A percentile compares a stretch with the other conserved stretches of the same genome.
These are phyloP conservation scores for Penicillium odoratum DNA, from an alignment of 495 filamentous ascomycete species.

Conservation along the genomic window DNA sequence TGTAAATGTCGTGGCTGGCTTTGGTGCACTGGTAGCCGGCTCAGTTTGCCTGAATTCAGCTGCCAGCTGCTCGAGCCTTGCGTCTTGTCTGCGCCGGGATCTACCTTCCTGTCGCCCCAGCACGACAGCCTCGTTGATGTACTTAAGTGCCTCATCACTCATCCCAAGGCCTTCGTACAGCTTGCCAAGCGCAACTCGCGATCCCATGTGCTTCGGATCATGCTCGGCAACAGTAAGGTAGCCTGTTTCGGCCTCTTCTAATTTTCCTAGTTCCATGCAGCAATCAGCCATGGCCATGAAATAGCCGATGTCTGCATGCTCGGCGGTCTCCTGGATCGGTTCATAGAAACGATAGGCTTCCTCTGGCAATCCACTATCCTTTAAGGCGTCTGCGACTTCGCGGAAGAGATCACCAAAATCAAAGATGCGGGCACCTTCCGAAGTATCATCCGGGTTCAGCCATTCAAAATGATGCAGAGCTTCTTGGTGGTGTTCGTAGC, in stretches of 20 bases:
- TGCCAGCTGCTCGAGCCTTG: slow-evolving; percentile 44
- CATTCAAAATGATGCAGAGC: slow-evolving; percentile 68
- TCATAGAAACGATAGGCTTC: slow-evolving; percentile 76
- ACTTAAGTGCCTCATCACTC: slow-evolving; percentile 69
- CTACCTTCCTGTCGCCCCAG: slow-evolving; percentile 50
- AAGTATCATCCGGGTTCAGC: slow-evolving; percentile 58
- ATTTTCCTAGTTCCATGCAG: slow-evolving; percentile 60
- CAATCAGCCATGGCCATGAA: slow-evolving; percentile 74
- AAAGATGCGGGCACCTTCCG: slow-evolving; percentile 50
- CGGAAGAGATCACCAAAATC: slow-evolving; percentile 76
- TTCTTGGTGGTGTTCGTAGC: slow-evolving; percentile 62
- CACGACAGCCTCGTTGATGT: slow-evolving; percentile 69
- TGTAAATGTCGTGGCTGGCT: slow-evolving; percentile 27
- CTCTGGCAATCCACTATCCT: slow-evolving; percentile 51
- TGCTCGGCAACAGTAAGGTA: slow-evolving; percentile 69
- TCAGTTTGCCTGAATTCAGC: slow-evolving; percentile 38
- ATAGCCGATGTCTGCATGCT: slow-evolving; percentile 58
- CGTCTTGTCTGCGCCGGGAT: slow-evolving; percentile 39
- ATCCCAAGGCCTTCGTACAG: slow-evolving; percentile 73
- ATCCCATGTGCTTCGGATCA: slow-evolving; percentile 67
- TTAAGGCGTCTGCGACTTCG: slow-evolving; percentile 68
- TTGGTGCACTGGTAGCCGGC: slow-evolving; percentile 26
- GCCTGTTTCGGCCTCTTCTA: slow-evolving; percentile 69
- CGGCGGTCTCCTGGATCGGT: slow-evolving; percentile 59
- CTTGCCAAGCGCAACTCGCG: slow-evolving; percentile 72